Base-by-base conservation (phyloP, 2,329 filamentous ascomycete genomes). In the Colletotrichum sp. region DNA sequence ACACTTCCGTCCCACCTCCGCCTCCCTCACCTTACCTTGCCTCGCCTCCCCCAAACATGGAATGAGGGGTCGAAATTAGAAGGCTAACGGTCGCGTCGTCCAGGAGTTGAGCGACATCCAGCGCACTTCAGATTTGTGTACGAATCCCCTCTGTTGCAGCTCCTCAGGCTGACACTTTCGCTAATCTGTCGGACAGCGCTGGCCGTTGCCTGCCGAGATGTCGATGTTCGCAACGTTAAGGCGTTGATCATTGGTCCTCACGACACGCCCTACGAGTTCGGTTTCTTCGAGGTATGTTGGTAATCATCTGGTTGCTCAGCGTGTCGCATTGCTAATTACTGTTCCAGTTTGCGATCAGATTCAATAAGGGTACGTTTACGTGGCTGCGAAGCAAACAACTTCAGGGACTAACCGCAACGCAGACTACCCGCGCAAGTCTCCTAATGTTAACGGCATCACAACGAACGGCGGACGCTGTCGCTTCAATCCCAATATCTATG, bases 401-500 rank as follows among this genome's bases (percentile, higher is more conserved):
- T 16, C 13, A 39, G n/a, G 8, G 34, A 60, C 59, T 75, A n/a
- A 76, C 55, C 55, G 62, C 21, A 60, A 59, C n/a, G 32, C 80
- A 95, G 96, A 98, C 5, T 99, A 99, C 81, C 97, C 97, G 8
- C 88, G 90, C 65, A 93, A 92, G 79, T 90, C 92, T 1, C 92
- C 92, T 3, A 78, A 80, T 16, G 92, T 93, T 30, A 91, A 89
- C 28, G 93, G 94, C 30, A 90, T 93, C 57, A 99, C 97, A 0
- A 99, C 96, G 2, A 98, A 99, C 82, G 89, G 90, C n/a, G 96
- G 96, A 13, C 90, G 93, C 75, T 96, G 94, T 82, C 93, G 97
- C 9, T 99, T 99, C 88, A 98, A 98, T 81, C 97, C 97, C 5
- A 99, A 99, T 82, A 98, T 99, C 77, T 99, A 99, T 83, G 90